Evolutionary conservation across 164 flowering plant genomes (phyloP).

Genomic region (Tetrastigma voinierianum): DNA sequence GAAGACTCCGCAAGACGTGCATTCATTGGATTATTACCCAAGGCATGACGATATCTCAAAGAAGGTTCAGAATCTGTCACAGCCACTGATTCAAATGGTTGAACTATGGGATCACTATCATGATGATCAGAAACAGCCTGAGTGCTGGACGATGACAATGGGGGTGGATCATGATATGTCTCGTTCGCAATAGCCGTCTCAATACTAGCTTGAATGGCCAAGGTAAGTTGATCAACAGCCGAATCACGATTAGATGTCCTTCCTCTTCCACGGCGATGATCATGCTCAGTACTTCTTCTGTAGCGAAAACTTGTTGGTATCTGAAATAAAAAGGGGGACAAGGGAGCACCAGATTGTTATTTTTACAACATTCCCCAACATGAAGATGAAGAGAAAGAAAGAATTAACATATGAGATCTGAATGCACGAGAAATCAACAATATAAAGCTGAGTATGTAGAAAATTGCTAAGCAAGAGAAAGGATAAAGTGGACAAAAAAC

Average conservation of each 20-base stretch:
- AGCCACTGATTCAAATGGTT: slow-evolving; percentile 53
- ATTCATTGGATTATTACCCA: slow-evolving; percentile 42
- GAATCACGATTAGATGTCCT: slow-evolving; percentile 44
- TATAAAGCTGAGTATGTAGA: neutral
- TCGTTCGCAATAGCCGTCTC: slow-evolving; percentile 40
- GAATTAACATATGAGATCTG: neutral
- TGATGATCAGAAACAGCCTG: slow-evolving; percentile 23
- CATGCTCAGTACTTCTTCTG: slow-evolving; percentile 55
- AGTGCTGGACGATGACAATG: slow-evolving; percentile 27
- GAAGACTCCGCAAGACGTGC: slow-evolving; percentile 58
- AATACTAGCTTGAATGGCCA: slow-evolving; percentile 71
- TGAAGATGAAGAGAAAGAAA: neutral
- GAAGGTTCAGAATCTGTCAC: slow-evolving; percentile 54
- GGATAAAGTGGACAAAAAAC: neutral
- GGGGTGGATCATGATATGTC: slow-evolving; percentile 21
- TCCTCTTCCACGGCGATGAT: slow-evolving; percentile 66
- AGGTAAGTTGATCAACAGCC: slow-evolving; percentile 53
- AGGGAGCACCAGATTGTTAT: neutral
- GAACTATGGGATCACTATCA: slow-evolving; percentile 43
- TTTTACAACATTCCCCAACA: slow-evolving; percentile 1
- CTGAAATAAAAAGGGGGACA: slow-evolving; percentile 29
- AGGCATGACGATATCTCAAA: slow-evolving; percentile 76
- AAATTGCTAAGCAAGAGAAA: neutral
- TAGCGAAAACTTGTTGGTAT: slow-evolving; percentile 88
- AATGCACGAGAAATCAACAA: neutral